phyloP scores from a whole-genome alignment of 768 basidiomycete genomes.

The Suillus bovinus region DNA sequence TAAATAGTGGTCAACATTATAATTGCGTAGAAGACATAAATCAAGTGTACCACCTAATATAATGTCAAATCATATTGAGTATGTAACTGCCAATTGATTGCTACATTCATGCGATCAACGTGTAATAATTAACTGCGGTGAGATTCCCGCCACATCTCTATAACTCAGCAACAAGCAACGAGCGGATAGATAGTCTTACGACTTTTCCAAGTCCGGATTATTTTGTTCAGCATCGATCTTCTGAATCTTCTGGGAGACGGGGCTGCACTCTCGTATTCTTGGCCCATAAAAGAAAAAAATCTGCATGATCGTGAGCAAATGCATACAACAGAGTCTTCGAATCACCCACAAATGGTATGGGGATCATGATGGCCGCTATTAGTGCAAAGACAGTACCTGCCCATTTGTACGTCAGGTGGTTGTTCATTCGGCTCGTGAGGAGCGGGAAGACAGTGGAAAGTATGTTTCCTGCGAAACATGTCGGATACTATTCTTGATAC shows the following conservation, averaged over 20 bases:
- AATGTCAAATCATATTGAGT: background rate
- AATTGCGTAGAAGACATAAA: background rate
- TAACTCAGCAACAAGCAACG: background rate
- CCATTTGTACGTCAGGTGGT: constrained; percentile 56
- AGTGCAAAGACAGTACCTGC: constrained; percentile 58
- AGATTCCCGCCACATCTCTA: background rate
- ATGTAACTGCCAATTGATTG: background rate
- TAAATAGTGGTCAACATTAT: too few relatives aligned
- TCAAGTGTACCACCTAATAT: background rate
- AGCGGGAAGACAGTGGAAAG: constrained; percentile 57
- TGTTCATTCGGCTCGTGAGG: constrained; percentile 62
- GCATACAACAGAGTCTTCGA: background rate
- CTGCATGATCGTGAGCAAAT: constrained; percentile 9
- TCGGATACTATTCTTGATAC: background rate
- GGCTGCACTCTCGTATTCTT: constrained; percentile 33
- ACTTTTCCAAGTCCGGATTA: background rate
- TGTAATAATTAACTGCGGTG: background rate
- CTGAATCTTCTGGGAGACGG: constrained; percentile 26
- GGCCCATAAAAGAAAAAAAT: constrained; percentile 34
- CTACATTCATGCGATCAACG: background rate
- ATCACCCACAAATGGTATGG: constrained; percentile 55
- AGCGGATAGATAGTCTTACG: background rate
- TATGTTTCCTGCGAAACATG: constrained; percentile 43
- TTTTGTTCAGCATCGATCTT: constrained; percentile 13
- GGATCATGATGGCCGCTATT: constrained; percentile 53